These are phyloP conservation scores for Xylaria intraflava DNA, from an alignment of 495 filamentous ascomycete species.

Conservation along the genomic window DNA sequence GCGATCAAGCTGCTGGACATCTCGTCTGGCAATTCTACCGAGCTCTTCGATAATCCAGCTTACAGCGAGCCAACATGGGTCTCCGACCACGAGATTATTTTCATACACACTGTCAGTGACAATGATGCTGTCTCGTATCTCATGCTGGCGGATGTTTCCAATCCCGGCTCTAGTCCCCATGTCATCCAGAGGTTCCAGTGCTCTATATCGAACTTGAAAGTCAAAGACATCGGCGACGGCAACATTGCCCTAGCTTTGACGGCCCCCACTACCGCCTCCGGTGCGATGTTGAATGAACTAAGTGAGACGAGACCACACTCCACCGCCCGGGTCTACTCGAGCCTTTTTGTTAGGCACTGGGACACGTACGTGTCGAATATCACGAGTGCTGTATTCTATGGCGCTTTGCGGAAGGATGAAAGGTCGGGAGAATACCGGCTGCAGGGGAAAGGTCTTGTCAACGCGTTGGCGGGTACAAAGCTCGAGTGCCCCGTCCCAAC, in stretches of 20 bases:
- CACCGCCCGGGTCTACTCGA: conserved; percentile 59
- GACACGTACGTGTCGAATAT: conserved; percentile 64
- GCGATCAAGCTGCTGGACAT: conserved; percentile 75
- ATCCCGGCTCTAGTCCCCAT: conserved; percentile 38
- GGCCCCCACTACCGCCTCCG: conserved; percentile 53
- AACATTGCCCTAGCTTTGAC: conserved; percentile 65
- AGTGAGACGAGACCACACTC: conserved; percentile 49
- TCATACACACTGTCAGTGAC: conserved; percentile 57
- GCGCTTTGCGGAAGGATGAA: conserved; percentile 49
- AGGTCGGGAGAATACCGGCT: conserved; percentile 38
- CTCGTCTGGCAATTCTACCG: conserved; percentile 54
- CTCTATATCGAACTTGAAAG: conserved; percentile 67
- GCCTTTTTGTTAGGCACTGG: conserved; percentile 73
- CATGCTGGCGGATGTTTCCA: conserved; percentile 50
- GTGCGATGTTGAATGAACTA: conserved; percentile 54
- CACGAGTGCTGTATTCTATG: conserved; percentile 66
- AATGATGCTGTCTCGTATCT: conserved; percentile 55
- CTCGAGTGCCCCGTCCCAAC: conserved; percentile 58
- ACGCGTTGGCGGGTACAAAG: conserved; percentile 50
- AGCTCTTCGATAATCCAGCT: conserved; percentile 57
- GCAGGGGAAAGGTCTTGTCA: conserved; percentile 38
- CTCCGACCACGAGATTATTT: conserved; percentile 57
- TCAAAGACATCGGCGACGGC: conserved; percentile 53
- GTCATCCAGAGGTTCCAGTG: conserved; percentile 58
- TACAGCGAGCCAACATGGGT: conserved; percentile 74